These are phyloP conservation scores for Eimeria maxima DNA, from an alignment of 169 alveolate species.

Conservation along the genomic window DNA sequence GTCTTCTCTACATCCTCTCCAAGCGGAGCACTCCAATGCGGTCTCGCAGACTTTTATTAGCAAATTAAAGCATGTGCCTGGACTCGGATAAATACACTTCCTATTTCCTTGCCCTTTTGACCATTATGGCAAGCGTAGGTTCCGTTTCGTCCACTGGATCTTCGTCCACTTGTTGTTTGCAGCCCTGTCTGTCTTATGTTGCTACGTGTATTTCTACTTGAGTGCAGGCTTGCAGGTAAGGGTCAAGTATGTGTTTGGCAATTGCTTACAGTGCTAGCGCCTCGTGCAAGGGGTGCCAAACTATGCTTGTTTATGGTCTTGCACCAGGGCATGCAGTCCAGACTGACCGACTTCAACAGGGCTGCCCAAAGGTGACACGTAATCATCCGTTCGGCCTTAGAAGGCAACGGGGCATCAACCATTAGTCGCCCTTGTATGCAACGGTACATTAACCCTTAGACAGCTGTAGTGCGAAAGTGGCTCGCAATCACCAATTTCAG, in stretches of 20 bases:
- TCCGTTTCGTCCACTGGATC: background rate
- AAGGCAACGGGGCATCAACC: no score
- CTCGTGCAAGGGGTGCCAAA: background rate
- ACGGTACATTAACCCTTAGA: no score
- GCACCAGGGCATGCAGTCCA: background rate
- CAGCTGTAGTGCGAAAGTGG: no score
- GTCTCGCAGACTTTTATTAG: background rate
- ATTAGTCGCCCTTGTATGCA: no score
- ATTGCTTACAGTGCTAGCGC: background rate
- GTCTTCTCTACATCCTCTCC: slow-evolving; percentile 6
- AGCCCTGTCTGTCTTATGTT: background rate
- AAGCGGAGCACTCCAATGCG: background rate
- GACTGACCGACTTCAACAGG: background rate
- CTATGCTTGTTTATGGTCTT: background rate
- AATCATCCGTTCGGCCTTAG: no score
- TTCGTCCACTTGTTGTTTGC: background rate
- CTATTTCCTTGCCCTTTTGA: background rate
- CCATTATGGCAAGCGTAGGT: background rate
- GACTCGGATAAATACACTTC: background rate
- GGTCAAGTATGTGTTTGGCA: background rate
- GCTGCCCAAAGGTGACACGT: background rate
- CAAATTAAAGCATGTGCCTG: background rate
- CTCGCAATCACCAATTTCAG: no score
- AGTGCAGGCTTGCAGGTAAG: background rate
- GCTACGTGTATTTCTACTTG: background rate